Evolutionary conservation across 257 asterid genomes (phyloP).

Genomic region (Forsythia suspensa): DNA sequence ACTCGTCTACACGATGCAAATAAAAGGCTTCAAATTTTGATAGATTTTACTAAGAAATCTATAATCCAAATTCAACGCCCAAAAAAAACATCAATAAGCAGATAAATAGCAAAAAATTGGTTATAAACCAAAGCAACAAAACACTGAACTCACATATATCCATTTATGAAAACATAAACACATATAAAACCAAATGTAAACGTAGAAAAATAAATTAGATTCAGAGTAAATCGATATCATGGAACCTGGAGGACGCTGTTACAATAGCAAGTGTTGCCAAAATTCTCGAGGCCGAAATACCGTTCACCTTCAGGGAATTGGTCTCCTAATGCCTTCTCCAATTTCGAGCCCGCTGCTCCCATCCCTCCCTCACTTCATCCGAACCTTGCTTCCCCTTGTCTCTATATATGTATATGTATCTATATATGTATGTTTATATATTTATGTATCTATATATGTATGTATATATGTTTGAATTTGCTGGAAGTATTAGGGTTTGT

Average conservation of each 20-base stretch:
- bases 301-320: conserved; percentile 71
- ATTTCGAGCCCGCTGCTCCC: conserved; percentile 68
- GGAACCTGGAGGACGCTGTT: conserved; percentile 66
- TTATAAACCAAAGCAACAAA: neutral
- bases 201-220: neutral
- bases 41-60: conserved; percentile 13
- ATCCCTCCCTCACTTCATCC: conserved; percentile 50
- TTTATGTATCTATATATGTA: neutral
- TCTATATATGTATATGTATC: neutral
- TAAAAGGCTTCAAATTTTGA: conserved; percentile 9
- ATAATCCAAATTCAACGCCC: conserved; percentile 11
- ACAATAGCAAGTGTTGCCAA: conserved; percentile 67
- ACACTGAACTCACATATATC: neutral
- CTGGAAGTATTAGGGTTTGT: neutral
- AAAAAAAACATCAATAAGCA: neutral
- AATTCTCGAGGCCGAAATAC: conserved; percentile 61
- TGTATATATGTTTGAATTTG: neutral
- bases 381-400: conserved; percentile 1
- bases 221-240: conserved; percentile 16
- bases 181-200: neutral
- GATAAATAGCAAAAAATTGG: neutral
- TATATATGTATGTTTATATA: neutral
- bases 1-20: conserved; percentile 17
- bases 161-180: neutral
- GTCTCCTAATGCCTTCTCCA: conserved; percentile 65